phyloP scores from a whole-genome alignment of 2,329 filamentous ascomycete species.

The Fusarium mangiferae region DNA sequence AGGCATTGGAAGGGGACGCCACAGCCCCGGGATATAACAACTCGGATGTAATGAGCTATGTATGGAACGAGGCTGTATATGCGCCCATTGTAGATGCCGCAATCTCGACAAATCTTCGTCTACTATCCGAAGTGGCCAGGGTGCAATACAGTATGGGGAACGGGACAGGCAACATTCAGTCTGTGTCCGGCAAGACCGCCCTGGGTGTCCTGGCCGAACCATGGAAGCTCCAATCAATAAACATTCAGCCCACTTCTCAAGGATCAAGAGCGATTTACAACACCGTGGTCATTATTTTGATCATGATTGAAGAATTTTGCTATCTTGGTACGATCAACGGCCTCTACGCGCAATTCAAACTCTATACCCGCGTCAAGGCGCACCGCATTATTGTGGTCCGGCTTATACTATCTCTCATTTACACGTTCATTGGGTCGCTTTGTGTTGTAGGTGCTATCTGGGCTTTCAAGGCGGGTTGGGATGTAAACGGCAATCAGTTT shows the following conservation, averaged over 20 bases:
- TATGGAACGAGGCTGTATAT: no score
- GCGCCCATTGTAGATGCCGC: no score
- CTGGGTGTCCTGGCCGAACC: no score
- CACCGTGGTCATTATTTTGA: constrained; percentile 37
- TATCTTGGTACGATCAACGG: constrained; percentile 39
- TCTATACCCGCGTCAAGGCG: constrained; percentile 16
- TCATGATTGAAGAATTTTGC: constrained; percentile 41
- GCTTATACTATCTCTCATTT: background rate
- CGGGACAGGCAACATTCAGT: no score
- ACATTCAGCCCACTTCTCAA: constrained; percentile 31
- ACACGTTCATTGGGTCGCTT: background rate
- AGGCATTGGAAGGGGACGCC: no score
- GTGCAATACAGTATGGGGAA: no score
- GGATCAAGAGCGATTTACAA: constrained; percentile 42
- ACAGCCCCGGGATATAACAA: no score
- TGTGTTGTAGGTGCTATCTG: background rate
- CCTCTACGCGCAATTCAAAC: constrained; percentile 36
- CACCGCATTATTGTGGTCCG: background rate
- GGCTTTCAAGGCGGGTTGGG: background rate
- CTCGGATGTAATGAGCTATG: no score
- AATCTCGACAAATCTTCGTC: no score
- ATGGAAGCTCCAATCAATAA: no score
- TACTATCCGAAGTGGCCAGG: no score
- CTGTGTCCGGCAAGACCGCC: no score
- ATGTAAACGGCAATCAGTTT: constrained; percentile 22